These are phyloP conservation scores for Nothophytophthora sp. DNA, from an alignment of 352 stramenopile genomes.

Conservation along the genomic window DNA sequence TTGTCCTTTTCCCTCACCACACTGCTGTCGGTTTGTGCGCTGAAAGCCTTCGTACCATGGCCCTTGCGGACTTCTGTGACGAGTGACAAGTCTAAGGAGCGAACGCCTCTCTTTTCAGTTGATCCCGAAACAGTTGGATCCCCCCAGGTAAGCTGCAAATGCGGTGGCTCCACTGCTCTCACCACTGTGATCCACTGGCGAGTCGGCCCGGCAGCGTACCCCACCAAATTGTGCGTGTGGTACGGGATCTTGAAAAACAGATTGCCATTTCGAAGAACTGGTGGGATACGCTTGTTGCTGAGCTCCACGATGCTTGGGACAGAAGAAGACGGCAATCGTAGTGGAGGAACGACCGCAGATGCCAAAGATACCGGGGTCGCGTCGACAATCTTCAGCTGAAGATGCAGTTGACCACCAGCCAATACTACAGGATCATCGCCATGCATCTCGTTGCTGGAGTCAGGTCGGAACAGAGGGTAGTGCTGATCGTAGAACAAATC, in stretches of 20 bases:
- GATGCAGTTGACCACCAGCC: slow-evolving; percentile 51
- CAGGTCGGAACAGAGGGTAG: slow-evolving; percentile 46
- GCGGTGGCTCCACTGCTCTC: slow-evolving; percentile 8
- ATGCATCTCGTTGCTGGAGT: slow-evolving; percentile 10
- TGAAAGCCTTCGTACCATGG: slow-evolving; percentile 61
- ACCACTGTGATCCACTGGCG: slow-evolving; percentile 72
- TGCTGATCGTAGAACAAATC: slow-evolving; percentile 66
- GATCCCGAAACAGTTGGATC: slow-evolving; percentile 49
- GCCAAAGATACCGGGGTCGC: slow-evolving; percentile 6
- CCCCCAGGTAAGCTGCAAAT: slow-evolving; percentile 66
- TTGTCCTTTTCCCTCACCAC: slow-evolving; percentile 46
- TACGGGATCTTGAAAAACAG: slow-evolving; percentile 85
- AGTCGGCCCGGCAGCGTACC: slow-evolving; percentile 22
- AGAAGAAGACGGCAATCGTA: slow-evolving; percentile 30
- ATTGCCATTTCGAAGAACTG: slow-evolving; percentile 49
- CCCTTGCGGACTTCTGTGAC: slow-evolving; percentile 65
- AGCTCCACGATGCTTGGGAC: slow-evolving; percentile 1
- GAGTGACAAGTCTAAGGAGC: slow-evolving; percentile 41
- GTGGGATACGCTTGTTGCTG: slow-evolving; percentile 29
- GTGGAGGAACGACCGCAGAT: slow-evolving; percentile 15
- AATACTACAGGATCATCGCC: slow-evolving; percentile 16
- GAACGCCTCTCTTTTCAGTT: slow-evolving; percentile 32
- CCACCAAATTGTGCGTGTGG: slow-evolving; percentile 51
- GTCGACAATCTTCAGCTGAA: slow-evolving; percentile 73
- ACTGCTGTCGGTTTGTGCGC: slow-evolving; percentile 40